Conservation (phyloP, 352 stramenopile species). For the Pythium scleroteichum region DNA sequence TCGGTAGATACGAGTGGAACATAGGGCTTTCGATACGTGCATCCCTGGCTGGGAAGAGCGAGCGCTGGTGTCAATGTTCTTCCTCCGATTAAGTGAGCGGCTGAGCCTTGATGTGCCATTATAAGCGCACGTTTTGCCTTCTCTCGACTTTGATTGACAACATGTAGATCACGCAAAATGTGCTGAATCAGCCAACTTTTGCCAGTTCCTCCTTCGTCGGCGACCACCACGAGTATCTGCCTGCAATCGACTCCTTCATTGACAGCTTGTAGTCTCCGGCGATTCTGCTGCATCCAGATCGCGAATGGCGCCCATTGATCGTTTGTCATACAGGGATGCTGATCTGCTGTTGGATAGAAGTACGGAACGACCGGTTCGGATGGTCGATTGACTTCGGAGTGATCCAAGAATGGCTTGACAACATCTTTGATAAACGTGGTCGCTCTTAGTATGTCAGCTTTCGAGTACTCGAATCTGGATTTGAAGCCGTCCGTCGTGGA, state of each 20-base stretch:
- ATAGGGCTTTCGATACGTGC: neutral
- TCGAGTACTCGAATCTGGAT: too few species aligned
- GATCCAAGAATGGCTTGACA: neutral
- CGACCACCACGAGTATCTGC: neutral
- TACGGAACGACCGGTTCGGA: neutral
- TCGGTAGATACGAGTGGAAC: neutral
- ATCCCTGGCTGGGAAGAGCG: neutral
- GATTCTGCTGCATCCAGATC: neutral
- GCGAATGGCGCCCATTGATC: slow-evolving; percentile 15
- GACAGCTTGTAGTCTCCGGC: neutral
- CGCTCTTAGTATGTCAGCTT: neutral
- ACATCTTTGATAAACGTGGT: slow-evolving; percentile 6
- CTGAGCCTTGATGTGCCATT: slow-evolving; percentile 4
- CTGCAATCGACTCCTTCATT: neutral
- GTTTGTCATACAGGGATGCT: neutral
- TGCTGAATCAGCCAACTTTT: slow-evolving; percentile 14
- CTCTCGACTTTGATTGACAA: neutral
- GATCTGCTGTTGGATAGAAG: slow-evolving; percentile 3
- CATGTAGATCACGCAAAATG: neutral
- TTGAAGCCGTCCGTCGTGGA: too few species aligned
- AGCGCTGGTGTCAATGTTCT: slow-evolving; percentile 4
- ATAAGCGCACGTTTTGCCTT: neutral
- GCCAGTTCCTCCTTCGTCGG: neutral
- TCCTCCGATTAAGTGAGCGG: slow-evolving; percentile 1
- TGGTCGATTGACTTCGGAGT: neutral